Base-by-base conservation (phyloP, 179 eudicot genomes). In the Camellia oleifera region DNA sequence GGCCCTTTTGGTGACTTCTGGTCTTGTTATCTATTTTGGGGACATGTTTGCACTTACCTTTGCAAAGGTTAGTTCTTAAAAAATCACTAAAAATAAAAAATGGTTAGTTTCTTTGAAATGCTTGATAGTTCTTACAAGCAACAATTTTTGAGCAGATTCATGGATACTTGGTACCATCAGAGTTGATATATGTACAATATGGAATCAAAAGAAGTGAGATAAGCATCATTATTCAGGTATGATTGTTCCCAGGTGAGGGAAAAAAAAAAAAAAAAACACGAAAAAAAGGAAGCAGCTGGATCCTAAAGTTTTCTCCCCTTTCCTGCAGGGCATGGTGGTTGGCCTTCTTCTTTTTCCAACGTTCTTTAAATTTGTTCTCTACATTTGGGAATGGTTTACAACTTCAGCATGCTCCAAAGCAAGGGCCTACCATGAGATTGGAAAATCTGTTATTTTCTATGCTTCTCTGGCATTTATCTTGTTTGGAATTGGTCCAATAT, bases 141-240 rank as follows among this genome's bases (percentile, higher is more conserved):
- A 10, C 58, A 63, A 65, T 65, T 75, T 64, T 79, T 79, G 57
- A 82, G 74, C 89, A 89, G 95, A 83, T 88, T 58, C 58, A 84
- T 63, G 83, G 78, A 18, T 57, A 68, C 75, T 69, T 83, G 69
- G 71, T 84, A 53, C 57, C 89, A 69, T 74, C 86, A 74, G 86
- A 81, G 58, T 74, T 68, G 76, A 54, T 79, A 26, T 60, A 74
- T 84, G 60, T 80, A 75, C 79, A 63, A 56, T 78, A 84, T 74
- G 88, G 87, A 26, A 69, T 85, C 46, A 86, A 88, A 79, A 88
- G 96, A 88, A 91, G 89, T 86, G 97, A 94, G 87, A 91, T 92
- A 81, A 91, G 97, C 86, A 88, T 88, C 81, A 89, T 94, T 48
- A 84, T 90, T 83, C 98, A 95, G 99, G 99, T 94, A 83, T 15